Base-by-base conservation (phyloP, 2,329 filamentous ascomycete genomes). In the Exophiala alcalophila region DNA sequence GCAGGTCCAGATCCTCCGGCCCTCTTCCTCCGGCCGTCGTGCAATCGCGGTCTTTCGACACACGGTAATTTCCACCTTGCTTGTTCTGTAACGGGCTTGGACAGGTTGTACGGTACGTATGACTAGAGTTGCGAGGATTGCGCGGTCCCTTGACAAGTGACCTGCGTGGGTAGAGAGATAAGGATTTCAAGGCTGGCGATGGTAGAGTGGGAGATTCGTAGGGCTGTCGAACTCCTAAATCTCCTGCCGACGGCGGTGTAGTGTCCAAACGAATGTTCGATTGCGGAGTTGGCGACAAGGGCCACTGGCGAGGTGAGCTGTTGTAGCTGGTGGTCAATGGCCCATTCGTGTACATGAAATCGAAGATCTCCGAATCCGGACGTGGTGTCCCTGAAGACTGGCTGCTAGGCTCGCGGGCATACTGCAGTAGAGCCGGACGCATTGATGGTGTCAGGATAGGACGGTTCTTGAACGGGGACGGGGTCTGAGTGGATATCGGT, bases 1-100 rank as follows among this genome's bases (percentile, higher is more conserved):
- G 64, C 54, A 20, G 64, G 61, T 18, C 63, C 59, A 5, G 57
- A 61, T 20, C 57, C n/a, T n/a, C n/a, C n/a, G n/a, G n/a, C n/a
- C n/a, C n/a, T n/a, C n/a, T n/a, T n/a, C n/a, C n/a, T 53, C 2
- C 57, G 51, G 9, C n/a, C 2, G 3, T 19, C n/a, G 14, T 28
- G 3, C 12, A 39, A 42, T 8, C 42, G 23, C 27, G 41, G 31
- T 1, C 39, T 20, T 26, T 57, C 54, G 18, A 50, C 42, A 43
- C 25, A 6, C 29, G 36, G 26, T 27, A 23, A 12, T 11, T 32
- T 11, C 21, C 21, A 5, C 34, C 24, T 31, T 29, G 36, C 21
- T 45, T 51, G 40, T 44, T 34, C 18, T 43, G 27, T 53, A 61
- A 23, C 47, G 51, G 19, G 48, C 39, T 24, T 37, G 39, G 25